Conservation (phyloP, 805 yeast species). For the Ogataea glucozyma region DNA sequence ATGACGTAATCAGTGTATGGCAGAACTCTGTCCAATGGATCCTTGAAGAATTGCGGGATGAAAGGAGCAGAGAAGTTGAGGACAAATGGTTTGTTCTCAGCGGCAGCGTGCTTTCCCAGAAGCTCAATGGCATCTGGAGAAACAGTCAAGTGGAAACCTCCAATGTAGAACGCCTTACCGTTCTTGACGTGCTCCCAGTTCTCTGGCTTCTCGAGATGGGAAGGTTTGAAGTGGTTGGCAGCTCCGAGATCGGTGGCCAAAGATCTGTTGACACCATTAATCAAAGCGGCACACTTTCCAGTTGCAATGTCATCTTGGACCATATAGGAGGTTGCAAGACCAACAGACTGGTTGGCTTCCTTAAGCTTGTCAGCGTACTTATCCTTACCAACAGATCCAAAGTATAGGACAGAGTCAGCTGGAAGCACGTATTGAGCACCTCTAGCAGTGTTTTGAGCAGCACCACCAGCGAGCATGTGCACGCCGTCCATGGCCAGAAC, state of each 20-base stretch:
- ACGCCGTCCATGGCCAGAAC: conserved; percentile 60
- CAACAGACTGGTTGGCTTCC: conserved; percentile 84
- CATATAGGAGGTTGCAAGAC: conserved; percentile 84
- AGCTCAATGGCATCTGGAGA: conserved; percentile 91
- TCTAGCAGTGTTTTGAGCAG: conserved; percentile 98
- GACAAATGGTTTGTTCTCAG: conserved; percentile 47
- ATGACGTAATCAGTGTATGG: conserved; percentile 90
- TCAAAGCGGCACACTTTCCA: conserved; percentile 97
- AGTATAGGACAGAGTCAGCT: conserved; percentile 77
- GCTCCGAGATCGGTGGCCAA: conserved; percentile 96
- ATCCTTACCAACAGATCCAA: conserved; percentile 96
- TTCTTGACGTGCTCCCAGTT: conserved; percentile 85
- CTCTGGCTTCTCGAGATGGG: conserved; percentile 83
- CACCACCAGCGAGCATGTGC: conserved; percentile 93
- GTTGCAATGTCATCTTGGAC: conserved; percentile 77
- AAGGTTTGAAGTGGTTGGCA: conserved; percentile 92
- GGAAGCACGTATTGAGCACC: conserved; percentile 96
- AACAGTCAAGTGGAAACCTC: conserved; percentile 99
- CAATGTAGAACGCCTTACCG: conserved; percentile 85
- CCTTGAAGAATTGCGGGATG: conserved; percentile 94
- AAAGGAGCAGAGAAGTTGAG: conserved; percentile 96
- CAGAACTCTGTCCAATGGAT: conserved; percentile 72
- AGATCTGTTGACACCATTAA: conserved; percentile 82
- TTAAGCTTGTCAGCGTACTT: conserved; percentile 76
- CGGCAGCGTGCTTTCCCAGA: conserved; percentile 83